phyloP scores from a whole-genome alignment of 2,329 filamentous ascomycete genomes.

The Hymenoscyphus linearis region DNA sequence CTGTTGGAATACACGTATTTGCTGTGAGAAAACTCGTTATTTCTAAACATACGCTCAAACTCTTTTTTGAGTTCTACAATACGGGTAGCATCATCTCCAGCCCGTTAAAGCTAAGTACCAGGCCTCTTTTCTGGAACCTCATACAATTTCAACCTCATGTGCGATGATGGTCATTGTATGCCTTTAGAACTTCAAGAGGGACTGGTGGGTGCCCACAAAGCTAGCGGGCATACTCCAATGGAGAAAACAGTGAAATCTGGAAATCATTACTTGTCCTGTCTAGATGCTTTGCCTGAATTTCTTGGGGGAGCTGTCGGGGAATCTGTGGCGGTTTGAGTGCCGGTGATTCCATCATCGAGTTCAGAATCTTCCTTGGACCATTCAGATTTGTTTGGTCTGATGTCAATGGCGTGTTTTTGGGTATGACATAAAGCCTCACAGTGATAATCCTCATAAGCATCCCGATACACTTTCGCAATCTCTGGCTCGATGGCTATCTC shows the following conservation, averaged over 20 bases:
- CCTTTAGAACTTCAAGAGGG: constrained; percentile 13
- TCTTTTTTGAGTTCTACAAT: too few species aligned
- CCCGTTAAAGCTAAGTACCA: constrained; percentile 13
- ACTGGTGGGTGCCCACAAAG: constrained; percentile 11
- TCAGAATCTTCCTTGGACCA: background rate
- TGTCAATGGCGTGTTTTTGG: background rate
- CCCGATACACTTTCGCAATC: background rate
- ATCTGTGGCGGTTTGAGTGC: background rate
- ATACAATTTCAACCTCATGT: constrained; percentile 15
- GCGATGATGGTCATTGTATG: constrained; percentile 16
- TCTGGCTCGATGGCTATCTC: background rate
- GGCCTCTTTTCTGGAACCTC: constrained; percentile 11
- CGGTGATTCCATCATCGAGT: background rate
- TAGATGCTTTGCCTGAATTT: constrained; percentile 9
- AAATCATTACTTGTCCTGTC: constrained; percentile 15
- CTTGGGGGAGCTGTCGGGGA: constrained; percentile 11
- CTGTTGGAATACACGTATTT: too few species aligned
- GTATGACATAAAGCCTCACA: constrained; percentile 1
- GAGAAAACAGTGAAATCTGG: constrained; percentile 10
- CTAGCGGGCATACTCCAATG: constrained; percentile 7
- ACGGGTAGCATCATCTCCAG: constrained; percentile 13
- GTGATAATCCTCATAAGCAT: background rate
- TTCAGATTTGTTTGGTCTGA: background rate
- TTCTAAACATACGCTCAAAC: too few species aligned
- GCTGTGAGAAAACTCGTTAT: too few species aligned